Base-by-base conservation (phyloP, 2,329 filamentous ascomycete species). In the Cephalotrichum gorgonifer region DNA sequence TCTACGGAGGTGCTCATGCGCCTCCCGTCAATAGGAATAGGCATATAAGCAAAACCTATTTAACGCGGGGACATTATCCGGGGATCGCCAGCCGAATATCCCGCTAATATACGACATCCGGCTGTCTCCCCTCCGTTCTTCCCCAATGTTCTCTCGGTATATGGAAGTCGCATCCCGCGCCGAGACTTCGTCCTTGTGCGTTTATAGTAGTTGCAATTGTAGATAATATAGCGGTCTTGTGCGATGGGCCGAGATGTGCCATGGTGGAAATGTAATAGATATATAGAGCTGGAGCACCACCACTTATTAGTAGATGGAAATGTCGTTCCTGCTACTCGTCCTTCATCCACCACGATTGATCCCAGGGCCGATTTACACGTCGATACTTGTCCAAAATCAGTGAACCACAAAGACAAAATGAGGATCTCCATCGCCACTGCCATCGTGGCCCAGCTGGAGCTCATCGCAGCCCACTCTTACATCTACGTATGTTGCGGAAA, bases 401-500 rank as follows among this genome's bases (percentile, higher is more conserved):
- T n/a, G 20, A 20, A 14, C n/a, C 15, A 8, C 3, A 7, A 38
- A 5, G 11, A n/a, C 22, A 48, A 26, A 31, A 49, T 49, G 41
- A 33, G 41, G 39, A 20, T 49, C 28, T 33, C n/a, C 30, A 49
- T 39, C 28, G 47, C n/a, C 22, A 41, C 41, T 11, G 47, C 47
- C 41, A 17, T 44, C 22, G 39, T 38, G 42, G 47, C 39, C 22
- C 28, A 43, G 3, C 12, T 44, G 12, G 39, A 44, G 26, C n/a
- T 44, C 11, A 41, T 25, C 12, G 27, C 41, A 20, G 47, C 47
- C 28, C 47, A 49, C 39, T 35, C 47, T 8, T 49, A 44, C 41
- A 49, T 49, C 47, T 49, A 49, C 28, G 25, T 30, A 30, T 12
- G 43, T 8, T 38, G 7, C n/a, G n/a, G n/a, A n/a, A n/a, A n/a